phyloP scores from a whole-genome alignment of 2,329 filamentous ascomycete species.

The Dothidotthia symphoricarpi region DNA sequence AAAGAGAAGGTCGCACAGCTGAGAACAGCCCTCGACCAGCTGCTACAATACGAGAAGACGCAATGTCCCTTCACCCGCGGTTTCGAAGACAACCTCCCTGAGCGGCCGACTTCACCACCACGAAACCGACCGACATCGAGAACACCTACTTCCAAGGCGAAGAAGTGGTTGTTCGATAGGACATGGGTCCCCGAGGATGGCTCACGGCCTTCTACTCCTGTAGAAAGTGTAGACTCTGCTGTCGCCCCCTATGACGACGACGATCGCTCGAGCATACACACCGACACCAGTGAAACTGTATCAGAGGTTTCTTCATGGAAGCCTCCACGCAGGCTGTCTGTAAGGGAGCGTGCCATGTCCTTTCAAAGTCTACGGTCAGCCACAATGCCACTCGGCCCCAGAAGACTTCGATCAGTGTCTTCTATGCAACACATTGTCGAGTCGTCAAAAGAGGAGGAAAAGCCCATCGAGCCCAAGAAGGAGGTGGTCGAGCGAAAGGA shows the following conservation, averaged over 20 bases:
- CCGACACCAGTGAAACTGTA: constrained; percentile 26
- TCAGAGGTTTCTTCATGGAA: background rate
- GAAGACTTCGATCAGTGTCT: constrained; percentile 11
- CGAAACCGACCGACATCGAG: constrained; percentile 53
- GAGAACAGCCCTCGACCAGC: constrained; percentile 66
- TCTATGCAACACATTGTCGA: constrained; percentile 24
- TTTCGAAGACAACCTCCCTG: constrained; percentile 72
- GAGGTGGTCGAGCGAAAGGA: constrained; percentile 21
- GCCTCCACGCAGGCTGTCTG: constrained; percentile 23
- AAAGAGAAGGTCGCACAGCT: constrained; percentile 63
- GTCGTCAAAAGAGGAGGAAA: constrained; percentile 10
- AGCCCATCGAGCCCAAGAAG: constrained; percentile 5
- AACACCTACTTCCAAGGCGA: constrained; percentile 54
- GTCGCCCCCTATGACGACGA: constrained; percentile 35
- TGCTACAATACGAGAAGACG: constrained; percentile 84
- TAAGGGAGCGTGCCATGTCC: constrained; percentile 32
- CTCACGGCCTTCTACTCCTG: constrained; percentile 29
- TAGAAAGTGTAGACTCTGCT: constrained; percentile 32
- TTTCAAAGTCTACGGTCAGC: constrained; percentile 33
- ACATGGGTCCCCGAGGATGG: constrained; percentile 50
- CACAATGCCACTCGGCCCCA: constrained; percentile 21
- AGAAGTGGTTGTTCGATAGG: constrained; percentile 50
- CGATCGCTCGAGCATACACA: constrained; percentile 36
- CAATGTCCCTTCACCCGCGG: constrained; percentile 78
- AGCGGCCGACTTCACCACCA: constrained; percentile 62